A percentile compares a stretch with the other conserved stretches of the same genome.
phyloP scores from a whole-genome alignment of 371 early-diverging fungal species.

The Mucor indicus region DNA sequence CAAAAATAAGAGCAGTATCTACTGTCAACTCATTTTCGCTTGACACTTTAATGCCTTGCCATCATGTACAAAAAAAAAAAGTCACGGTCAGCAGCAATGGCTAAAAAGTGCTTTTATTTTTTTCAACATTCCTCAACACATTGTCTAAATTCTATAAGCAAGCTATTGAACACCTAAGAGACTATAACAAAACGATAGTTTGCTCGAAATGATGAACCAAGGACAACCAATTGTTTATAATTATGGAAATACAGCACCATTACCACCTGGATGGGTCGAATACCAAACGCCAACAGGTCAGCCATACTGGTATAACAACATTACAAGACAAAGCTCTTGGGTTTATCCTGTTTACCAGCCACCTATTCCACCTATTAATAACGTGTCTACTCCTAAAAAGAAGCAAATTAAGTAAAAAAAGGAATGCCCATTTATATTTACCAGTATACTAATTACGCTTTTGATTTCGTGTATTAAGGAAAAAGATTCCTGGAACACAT shows the following conservation, averaged over 20 bases:
- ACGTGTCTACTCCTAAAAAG: slow-evolving; percentile 21
- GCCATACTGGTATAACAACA: slow-evolving; percentile 57
- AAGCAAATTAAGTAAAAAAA: slow-evolving; percentile 35
- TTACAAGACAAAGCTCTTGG: slow-evolving; percentile 57
- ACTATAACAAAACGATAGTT: too few relatives aligned
- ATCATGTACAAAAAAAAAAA: too few relatives aligned
- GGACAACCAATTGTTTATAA: slow-evolving; percentile 3
- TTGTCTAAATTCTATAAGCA: too few relatives aligned
- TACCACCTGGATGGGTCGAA: slow-evolving; percentile 64
- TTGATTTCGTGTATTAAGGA: too few relatives aligned
- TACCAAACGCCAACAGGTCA: slow-evolving; percentile 55
- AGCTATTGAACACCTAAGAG: too few relatives aligned
- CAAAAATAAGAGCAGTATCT: too few relatives aligned
- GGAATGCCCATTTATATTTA: slow-evolving; percentile 26
- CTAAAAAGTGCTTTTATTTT: too few relatives aligned
- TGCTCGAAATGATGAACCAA: too few relatives aligned
- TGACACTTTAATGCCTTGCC: too few relatives aligned
- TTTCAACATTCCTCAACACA: too few relatives aligned
- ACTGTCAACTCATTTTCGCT: too few relatives aligned
- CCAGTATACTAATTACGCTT: slow-evolving; percentile 1
- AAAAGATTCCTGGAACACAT: slow-evolving; percentile 62
- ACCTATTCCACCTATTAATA: slow-evolving; percentile 3
- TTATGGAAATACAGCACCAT: not conserved
- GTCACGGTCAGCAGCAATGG: too few relatives aligned
- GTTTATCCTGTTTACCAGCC: slow-evolving; percentile 31